phyloP scores from a whole-genome alignment of 495 filamentous ascomycete species.

The Podospora bellae-mahoneyi region DNA sequence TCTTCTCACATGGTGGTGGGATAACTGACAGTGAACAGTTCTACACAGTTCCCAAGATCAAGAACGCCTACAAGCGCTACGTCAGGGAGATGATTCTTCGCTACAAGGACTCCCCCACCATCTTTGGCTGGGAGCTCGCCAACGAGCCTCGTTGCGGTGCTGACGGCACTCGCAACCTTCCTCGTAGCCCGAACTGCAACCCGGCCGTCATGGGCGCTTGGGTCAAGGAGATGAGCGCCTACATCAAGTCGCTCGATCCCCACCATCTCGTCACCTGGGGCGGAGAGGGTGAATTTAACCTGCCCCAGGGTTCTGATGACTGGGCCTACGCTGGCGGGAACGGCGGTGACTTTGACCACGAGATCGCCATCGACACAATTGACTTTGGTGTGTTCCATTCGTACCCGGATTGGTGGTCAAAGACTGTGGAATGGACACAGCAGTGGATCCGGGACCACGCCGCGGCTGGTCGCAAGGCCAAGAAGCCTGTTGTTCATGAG shows the following conservation, averaged over 20 bases:
- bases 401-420: slow-evolving; percentile 55
- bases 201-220: slow-evolving; percentile 42
- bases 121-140: slow-evolving; percentile 55
- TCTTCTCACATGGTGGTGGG: neutral
- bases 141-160: slow-evolving; percentile 54
- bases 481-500: slow-evolving; percentile 67
- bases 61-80: slow-evolving; percentile 50
- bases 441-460: slow-evolving; percentile 63
- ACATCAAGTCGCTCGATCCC: slow-evolving; percentile 50
- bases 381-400: slow-evolving; percentile 68
- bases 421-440: slow-evolving; percentile 44
- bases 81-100: slow-evolving; percentile 47
- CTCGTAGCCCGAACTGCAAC: slow-evolving; percentile 45
- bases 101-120: slow-evolving; percentile 47
- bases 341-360: slow-evolving; percentile 61
- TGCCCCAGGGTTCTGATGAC: slow-evolving; percentile 39
- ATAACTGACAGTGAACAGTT: slow-evolving; percentile 33
- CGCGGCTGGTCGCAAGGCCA: slow-evolving; percentile 49
- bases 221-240: slow-evolving; percentile 46
- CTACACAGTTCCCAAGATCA: slow-evolving; percentile 40
- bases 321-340: slow-evolving; percentile 59
- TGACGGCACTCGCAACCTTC: slow-evolving; percentile 36
- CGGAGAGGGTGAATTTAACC: slow-evolving; percentile 49
- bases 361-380: slow-evolving; percentile 54
- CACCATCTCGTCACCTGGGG: slow-evolving; percentile 53